Evolutionary conservation across 352 stramenopile genomes (phyloP).

Genomic region (Phytophthora citricola): DNA sequence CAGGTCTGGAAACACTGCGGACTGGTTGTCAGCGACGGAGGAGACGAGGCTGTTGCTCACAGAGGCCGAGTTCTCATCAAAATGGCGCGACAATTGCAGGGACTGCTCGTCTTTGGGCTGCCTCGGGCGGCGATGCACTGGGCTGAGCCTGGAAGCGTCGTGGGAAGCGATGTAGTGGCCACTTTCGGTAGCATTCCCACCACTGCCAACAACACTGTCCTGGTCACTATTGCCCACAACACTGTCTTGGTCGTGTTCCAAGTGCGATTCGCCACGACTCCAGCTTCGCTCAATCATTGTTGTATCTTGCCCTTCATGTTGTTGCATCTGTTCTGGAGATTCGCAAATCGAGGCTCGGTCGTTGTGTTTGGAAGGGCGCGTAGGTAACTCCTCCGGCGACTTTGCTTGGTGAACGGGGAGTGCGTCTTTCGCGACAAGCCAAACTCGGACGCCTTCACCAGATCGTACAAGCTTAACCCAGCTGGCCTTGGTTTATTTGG

Average conservation of each 20-base stretch:
- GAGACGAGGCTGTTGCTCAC: slow-evolving; percentile 34
- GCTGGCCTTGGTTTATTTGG: slow-evolving; percentile 24
- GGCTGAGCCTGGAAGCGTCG: not conserved
- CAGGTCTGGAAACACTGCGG: slow-evolving; percentile 12
- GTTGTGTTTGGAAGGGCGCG: slow-evolving; percentile 7
- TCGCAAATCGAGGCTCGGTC: not conserved
- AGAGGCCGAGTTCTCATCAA: slow-evolving; percentile 31
- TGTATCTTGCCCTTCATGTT: not conserved
- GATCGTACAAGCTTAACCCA: slow-evolving; percentile 51
- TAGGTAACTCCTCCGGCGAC: slow-evolving; percentile 3
- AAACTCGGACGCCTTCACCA: slow-evolving; percentile 42
- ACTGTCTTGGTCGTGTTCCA: slow-evolving; percentile 5
- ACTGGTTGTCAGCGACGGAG: slow-evolving; percentile 7
- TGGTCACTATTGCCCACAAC: not conserved
- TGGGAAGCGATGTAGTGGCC: not conserved
- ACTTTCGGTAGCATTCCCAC: not conserved
- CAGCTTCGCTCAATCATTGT: slow-evolving; percentile 1
- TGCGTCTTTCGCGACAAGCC: slow-evolving; percentile 10
- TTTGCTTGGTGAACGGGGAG: slow-evolving; percentile 16
- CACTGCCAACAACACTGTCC: slow-evolving; percentile 1
- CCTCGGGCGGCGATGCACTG: not conserved
- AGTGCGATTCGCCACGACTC: slow-evolving; percentile 1
- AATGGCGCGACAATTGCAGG: not conserved
- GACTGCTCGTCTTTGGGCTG: slow-evolving; percentile 4
- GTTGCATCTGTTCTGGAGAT: slow-evolving; percentile 1